phyloP scores from a whole-genome alignment of 2,329 filamentous ascomycete genomes.

The Arthroderma uncinatum region DNA sequence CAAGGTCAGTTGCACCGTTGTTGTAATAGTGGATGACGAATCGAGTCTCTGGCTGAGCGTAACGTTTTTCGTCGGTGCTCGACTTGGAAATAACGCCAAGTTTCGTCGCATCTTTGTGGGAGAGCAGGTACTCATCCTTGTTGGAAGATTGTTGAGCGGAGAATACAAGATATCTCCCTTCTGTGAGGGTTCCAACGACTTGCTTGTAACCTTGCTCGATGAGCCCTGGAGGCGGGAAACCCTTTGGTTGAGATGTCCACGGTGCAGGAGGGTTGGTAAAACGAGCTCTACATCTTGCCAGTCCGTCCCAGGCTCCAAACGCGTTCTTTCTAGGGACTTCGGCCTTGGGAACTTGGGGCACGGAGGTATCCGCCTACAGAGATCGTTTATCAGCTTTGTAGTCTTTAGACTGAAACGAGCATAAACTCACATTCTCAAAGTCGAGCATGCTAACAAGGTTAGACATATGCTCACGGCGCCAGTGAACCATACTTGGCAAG shows the following conservation, averaged over 20 bases:
- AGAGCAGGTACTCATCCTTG: conserved; percentile 4
- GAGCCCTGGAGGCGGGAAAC: conserved; percentile 24
- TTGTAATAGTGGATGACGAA: conserved; percentile 15
- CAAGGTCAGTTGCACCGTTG: conserved; percentile 11
- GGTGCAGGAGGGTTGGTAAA: conserved; percentile 38
- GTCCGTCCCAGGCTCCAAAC: conserved; percentile 37
- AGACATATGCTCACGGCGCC: conserved; percentile 40
- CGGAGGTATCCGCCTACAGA: conserved; percentile 37
- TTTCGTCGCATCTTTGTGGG: conserved; percentile 2
- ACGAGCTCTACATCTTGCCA: conserved; percentile 34
- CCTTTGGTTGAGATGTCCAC: conserved; percentile 35
- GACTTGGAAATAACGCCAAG: background rate
- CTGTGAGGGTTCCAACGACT: conserved; percentile 42
- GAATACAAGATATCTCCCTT: conserved; percentile 45
- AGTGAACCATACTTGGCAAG: conserved; percentile 36
- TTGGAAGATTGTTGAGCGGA: conserved; percentile 29
- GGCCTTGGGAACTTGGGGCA: conserved; percentile 39
- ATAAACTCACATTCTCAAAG: conserved; percentile 26
- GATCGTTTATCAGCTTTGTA: conserved; percentile 6
- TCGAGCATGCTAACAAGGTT: conserved; percentile 40
- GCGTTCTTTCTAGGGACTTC: conserved; percentile 34
- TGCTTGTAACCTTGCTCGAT: conserved; percentile 46
- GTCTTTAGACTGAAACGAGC: background rate
- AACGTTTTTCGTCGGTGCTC: background rate
- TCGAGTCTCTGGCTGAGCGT: conserved; percentile 6